phyloP scores from a whole-genome alignment of 2,329 filamentous ascomycete genomes.

The Knufia fluminis region DNA sequence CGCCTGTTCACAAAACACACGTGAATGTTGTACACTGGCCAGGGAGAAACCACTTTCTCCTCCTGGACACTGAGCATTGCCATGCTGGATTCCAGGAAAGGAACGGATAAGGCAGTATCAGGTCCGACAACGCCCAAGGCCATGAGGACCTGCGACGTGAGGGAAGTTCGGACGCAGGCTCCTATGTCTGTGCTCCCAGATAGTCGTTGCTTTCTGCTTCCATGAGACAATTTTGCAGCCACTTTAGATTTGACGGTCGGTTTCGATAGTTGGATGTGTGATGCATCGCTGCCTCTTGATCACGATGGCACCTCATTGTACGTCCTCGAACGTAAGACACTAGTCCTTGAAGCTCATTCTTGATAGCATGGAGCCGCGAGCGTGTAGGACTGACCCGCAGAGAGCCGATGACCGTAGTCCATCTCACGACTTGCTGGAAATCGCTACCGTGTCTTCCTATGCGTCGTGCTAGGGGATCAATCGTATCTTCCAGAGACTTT shows the following conservation, averaged over 20 bases:
- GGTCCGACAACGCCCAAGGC: too few relatives aligned
- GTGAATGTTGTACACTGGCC: too few relatives aligned
- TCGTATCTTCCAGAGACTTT: slow-evolving; percentile 14
- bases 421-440: slow-evolving; percentile 20
- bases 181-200: not conserved
- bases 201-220: not conserved
- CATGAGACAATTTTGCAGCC: slow-evolving; percentile 1
- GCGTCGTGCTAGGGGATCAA: slow-evolving; percentile 19
- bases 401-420: slow-evolving; percentile 15
- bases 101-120: too few relatives aligned
- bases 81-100: too few relatives aligned
- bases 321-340: not conserved
- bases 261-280: too few relatives aligned
- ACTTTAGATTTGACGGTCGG: not conserved
- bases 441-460: slow-evolving; percentile 14
- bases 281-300: not conserved
- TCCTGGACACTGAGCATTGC: too few relatives aligned
- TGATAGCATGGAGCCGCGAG: slow-evolving; percentile 2
- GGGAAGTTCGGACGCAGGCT: too few relatives aligned
- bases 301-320: too few relatives aligned
- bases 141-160: too few relatives aligned
- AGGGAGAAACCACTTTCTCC: too few relatives aligned
- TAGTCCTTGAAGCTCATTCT: slow-evolving; percentile 6
- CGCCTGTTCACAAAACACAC: too few relatives aligned
- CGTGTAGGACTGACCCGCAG: not conserved